Base-by-base conservation (phyloP, 495 filamentous ascomycete genomes). In the Penicillium mononematosum region DNA sequence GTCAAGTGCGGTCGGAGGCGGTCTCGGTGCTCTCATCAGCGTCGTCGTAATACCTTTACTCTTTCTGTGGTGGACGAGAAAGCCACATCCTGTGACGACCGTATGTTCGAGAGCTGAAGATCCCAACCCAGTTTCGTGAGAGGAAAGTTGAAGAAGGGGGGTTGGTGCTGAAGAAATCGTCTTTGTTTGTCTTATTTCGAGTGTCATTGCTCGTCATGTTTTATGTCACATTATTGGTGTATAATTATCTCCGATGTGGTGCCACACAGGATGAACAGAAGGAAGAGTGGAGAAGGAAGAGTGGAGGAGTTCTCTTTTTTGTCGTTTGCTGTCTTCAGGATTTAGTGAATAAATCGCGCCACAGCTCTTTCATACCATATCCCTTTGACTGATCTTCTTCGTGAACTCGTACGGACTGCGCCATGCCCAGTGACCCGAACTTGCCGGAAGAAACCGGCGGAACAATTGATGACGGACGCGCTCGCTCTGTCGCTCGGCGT, bases 301-400 rank as follows among this genome's bases (percentile, higher is more conserved):
- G 10, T 24, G 47, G 31, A 25, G 3, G 3, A 6, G n/a, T 17
- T 17, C 6, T 16, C 10, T 50, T 17, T 12, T 19, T 48, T 17
- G 11, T 32, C 17, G 16, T 32, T 29, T 1, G 22, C 24, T n/a
- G 7, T 44, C 24, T 19, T 61, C 49, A 53, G 7, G 34, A 73
- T 34, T 71, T 71, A 46, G 78, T 75, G 66, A 85, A 96, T 27
- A 95, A 64, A 77, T 96, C 93, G 63, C 80, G 80, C 91, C 90
- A 96, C 62, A 96, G 86, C 65, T 98, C 84, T 66, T 81, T 87
- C 56, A 96, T 85, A 34, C 93, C 93, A 76, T 97, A 98, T 2
- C 71, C 71, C 64, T 85, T 75, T 20, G 84, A 82, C 64, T 81
- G 80, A 58, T 82, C 76, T 52, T 87, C 85, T 59, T 96, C 92